Evolutionary conservation across 2,329 filamentous ascomycete species (phyloP).

Genomic region (Fusarium pseudonygamai): DNA sequence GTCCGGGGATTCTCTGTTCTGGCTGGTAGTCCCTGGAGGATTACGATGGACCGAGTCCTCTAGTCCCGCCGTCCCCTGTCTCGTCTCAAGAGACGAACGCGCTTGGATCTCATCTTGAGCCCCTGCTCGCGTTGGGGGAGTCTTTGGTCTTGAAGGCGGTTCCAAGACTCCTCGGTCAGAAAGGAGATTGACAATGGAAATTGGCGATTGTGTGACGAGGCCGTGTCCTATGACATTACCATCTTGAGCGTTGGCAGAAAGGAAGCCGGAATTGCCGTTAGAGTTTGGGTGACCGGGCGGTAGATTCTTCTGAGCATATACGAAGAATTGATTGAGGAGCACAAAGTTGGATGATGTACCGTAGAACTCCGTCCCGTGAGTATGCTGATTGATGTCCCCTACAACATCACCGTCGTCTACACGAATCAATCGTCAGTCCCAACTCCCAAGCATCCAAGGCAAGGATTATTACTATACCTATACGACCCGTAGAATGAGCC

Average conservation of each 20-base stretch:
- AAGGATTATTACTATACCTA: neutral
- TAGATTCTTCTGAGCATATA: neutral
- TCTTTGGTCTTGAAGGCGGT: neutral
- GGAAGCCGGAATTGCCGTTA: neutral
- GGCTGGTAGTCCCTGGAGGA: too few species aligned
- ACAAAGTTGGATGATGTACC: constrained; percentile 6
- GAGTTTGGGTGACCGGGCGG: neutral
- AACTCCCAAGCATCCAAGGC: neutral
- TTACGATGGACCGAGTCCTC: neutral
- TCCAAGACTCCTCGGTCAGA: neutral
- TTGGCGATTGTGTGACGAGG: neutral
- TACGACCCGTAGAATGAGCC: neutral
- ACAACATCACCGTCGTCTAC: constrained; percentile 1
- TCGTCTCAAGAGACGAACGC: neutral
- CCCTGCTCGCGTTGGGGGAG: neutral
- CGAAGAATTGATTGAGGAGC: neutral
- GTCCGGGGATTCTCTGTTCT: neutral
- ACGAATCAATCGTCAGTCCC: neutral
- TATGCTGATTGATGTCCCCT: constrained; percentile 2
- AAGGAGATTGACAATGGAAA: neutral
- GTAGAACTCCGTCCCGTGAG: constrained; percentile 2
- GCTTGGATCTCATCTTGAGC: neutral
- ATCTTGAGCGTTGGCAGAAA: neutral
- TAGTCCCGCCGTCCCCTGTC: fast-evolving
- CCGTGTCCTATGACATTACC: fast-evolving